Conservation (phyloP, 805 yeast species). For the Candida vaughaniae region DNA sequence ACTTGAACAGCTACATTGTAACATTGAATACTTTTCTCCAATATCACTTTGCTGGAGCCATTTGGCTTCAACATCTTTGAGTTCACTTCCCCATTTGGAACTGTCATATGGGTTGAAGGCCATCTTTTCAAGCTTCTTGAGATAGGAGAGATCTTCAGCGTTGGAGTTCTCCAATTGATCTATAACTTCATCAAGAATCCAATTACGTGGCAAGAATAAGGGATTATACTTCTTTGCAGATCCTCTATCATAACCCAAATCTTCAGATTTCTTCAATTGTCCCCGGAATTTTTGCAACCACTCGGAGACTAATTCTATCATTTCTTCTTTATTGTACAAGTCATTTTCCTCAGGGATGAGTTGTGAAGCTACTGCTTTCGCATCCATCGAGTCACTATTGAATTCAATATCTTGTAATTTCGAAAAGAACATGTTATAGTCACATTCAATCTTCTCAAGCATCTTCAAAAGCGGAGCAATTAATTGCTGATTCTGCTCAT, state of each 20-base stretch:
- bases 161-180: slow-evolving; percentile 52
- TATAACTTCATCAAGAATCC: slow-evolving; percentile 85
- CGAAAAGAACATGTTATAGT: slow-evolving; percentile 78
- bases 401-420: slow-evolving; percentile 51
- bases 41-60: slow-evolving; percentile 55
- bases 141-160: slow-evolving; percentile 44
- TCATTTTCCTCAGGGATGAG: slow-evolving; percentile 8
- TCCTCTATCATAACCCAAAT: slow-evolving; percentile 28
- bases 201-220: slow-evolving; percentile 74
- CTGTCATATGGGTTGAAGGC: slow-evolving; percentile 70
- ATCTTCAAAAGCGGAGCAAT: slow-evolving; percentile 62
- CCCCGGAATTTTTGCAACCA: slow-evolving; percentile 56
- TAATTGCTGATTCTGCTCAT: slow-evolving; percentile 43
- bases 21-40: slow-evolving; percentile 55
- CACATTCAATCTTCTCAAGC: slow-evolving; percentile 61
- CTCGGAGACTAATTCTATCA: slow-evolving; percentile 36
- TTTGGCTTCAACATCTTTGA: slow-evolving; percentile 53
- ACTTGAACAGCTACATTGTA: slow-evolving; percentile 73
- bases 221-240: slow-evolving; percentile 54
- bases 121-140: slow-evolving; percentile 69
- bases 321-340: slow-evolving; percentile 28
- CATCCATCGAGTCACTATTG: slow-evolving; percentile 6
- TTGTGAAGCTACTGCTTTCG: neutral
- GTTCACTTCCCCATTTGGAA: slow-evolving; percentile 63
- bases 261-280: slow-evolving; percentile 40